Evolutionary conservation across 768 basidiomycete species (phyloP).

Genomic region (Termitomyces eurrhizus): DNA sequence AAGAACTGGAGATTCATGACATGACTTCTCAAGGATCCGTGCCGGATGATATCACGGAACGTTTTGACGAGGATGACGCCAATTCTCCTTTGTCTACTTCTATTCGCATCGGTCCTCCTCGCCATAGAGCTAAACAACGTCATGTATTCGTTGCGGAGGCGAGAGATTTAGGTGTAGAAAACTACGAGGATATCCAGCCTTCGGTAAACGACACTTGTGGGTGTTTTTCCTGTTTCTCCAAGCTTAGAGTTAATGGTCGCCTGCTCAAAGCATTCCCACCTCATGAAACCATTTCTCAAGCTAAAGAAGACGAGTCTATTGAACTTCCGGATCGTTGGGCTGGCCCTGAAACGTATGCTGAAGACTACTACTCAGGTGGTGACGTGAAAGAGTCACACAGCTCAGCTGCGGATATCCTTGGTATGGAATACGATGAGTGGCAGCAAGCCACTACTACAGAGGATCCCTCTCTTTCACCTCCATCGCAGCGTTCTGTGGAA

Average conservation of each 20-base stretch:
- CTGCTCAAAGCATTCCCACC: conserved; percentile 9
- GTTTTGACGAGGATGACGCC: conserved; percentile 12
- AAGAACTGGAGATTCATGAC: conserved; percentile 16
- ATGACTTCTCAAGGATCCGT: conserved; percentile 3
- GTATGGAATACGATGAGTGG: background rate
- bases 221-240: conserved; percentile 5
- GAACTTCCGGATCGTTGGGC: conserved; percentile 34
- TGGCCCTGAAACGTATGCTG: conserved; percentile 28
- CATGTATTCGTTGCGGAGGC: background rate
- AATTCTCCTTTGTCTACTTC: background rate
- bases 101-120: conserved; percentile 5
- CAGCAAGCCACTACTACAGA: background rate
- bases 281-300: conserved; percentile 21
- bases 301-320: conserved; percentile 12
- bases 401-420: conserved; percentile 8
- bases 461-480: background rate
- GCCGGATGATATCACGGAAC: conserved; percentile 8
- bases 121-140: conserved; percentile 2
- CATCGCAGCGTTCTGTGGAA: background rate
- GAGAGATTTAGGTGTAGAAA: background rate
- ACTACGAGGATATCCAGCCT: conserved; percentile 25
- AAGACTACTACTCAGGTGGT: conserved; percentile 33
- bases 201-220: conserved; percentile 27
- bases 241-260: background rate
- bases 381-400: conserved; percentile 11